Percentiles rank a stretch among this genome's conserved stretches.
phyloP scores from a whole-genome alignment of 148 eudicot species.

The Diospyros lotus region DNA sequence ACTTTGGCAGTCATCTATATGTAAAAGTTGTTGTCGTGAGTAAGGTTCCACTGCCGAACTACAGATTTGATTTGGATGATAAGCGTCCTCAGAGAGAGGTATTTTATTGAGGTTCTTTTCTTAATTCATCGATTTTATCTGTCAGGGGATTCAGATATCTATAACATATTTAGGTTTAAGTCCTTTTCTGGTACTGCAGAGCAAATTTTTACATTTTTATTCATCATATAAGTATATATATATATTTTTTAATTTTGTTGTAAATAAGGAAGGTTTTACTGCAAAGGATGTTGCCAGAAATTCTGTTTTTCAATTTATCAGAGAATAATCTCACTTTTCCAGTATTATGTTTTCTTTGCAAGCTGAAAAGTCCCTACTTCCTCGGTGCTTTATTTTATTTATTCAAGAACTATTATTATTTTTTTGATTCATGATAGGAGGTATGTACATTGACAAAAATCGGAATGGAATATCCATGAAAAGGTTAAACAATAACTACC shows the following conservation, averaged over 20 bases:
- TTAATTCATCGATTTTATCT: not conserved
- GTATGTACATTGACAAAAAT: too few relatives aligned
- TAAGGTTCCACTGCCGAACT: constrained; percentile 88
- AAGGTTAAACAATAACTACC: too few relatives aligned
- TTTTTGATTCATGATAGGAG: too few relatives aligned
- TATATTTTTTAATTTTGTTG: not conserved
- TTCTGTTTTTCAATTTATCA: too few relatives aligned
- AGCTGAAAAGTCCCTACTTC: too few relatives aligned
- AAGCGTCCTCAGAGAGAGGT: constrained; percentile 99
- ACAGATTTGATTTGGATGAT: constrained; percentile 96
- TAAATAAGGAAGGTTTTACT: not conserved
- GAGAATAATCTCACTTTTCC: too few relatives aligned
- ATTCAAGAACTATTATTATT: too few relatives aligned
- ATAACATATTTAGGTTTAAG: not conserved
- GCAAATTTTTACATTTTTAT: not conserved
- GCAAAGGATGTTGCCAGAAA: too few relatives aligned
- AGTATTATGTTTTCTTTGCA: too few relatives aligned
- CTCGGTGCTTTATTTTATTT: too few relatives aligned
- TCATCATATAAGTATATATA: not conserved
- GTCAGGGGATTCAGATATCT: too few relatives aligned
- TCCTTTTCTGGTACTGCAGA: not conserved
- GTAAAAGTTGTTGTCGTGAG: constrained; percentile 83
- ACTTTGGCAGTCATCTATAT: constrained; percentile 74
- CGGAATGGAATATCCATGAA: too few relatives aligned
- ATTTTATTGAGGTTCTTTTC: constrained; percentile 16